These are phyloP conservation scores for Amanita rubescens DNA, from an alignment of 768 basidiomycete genomes.

Conservation along the genomic window DNA sequence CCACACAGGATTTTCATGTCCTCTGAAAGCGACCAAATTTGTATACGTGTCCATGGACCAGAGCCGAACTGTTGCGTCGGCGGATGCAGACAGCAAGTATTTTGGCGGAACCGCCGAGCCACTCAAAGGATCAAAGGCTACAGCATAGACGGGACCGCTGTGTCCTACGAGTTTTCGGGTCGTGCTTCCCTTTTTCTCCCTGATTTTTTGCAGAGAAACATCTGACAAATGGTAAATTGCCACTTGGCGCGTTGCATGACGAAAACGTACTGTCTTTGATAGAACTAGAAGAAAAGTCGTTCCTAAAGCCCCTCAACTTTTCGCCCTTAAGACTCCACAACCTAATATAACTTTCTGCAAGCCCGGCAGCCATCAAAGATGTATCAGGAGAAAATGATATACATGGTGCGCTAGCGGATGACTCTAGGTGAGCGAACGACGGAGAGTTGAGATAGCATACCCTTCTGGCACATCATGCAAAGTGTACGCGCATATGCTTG, in stretches of 20 bases:
- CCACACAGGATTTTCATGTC: slow-evolving; percentile 97
- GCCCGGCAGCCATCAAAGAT: slow-evolving; percentile 90
- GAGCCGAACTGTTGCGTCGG: slow-evolving; percentile 83
- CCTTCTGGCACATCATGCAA: slow-evolving; percentile 93
- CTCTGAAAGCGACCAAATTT: slow-evolving; percentile 89
- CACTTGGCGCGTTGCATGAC: background rate
- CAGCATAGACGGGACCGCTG: slow-evolving; percentile 92
- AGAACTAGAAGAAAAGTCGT: slow-evolving; percentile 61
- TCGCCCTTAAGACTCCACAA: slow-evolving; percentile 95
- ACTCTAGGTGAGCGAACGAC: slow-evolving; percentile 4
- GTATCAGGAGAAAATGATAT: slow-evolving; percentile 87
- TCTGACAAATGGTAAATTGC: slow-evolving; percentile 29
- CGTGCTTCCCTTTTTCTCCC: slow-evolving; percentile 74
- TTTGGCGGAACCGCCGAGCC: slow-evolving; percentile 84
- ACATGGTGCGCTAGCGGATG: slow-evolving; percentile 62
- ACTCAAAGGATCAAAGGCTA: slow-evolving; percentile 86
- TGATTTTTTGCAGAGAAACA: slow-evolving; percentile 51
- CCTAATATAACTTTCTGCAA: slow-evolving; percentile 91
- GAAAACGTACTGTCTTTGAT: slow-evolving; percentile 60
- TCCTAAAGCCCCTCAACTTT: slow-evolving; percentile 68
- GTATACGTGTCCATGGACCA: slow-evolving; percentile 97
- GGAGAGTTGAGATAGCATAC: slow-evolving; percentile 36
- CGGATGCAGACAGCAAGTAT: slow-evolving; percentile 86
- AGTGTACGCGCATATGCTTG: slow-evolving; percentile 94
- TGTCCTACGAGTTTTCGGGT: slow-evolving; percentile 97